Evolutionary conservation across 306 rosid species (phyloP).

Genomic region (Corylus americana): DNA sequence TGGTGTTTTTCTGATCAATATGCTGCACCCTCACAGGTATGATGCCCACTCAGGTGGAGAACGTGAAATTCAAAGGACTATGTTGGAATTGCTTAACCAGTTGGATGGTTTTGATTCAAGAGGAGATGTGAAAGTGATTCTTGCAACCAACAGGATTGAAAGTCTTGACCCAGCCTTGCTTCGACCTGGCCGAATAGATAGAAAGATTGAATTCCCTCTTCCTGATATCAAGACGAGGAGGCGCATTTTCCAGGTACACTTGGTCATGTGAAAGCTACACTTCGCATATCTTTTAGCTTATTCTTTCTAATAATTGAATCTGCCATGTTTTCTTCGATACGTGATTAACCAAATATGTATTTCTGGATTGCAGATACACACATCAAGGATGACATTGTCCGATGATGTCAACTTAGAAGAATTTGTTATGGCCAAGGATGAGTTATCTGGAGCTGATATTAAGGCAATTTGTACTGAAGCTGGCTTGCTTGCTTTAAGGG

Average conservation of each 20-base stretch:
- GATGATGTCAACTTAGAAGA: slow-evolving; percentile 98
- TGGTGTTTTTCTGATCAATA: slow-evolving; percentile 16
- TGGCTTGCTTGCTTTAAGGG: slow-evolving; percentile 90
- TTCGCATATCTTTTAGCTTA: neutral
- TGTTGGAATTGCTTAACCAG: slow-evolving; percentile 92
- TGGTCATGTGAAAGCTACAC: slow-evolving; percentile 21
- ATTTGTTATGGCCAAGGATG: slow-evolving; percentile 98
- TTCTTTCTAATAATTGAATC: slow-evolving; percentile 9
- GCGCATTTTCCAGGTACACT: slow-evolving; percentile 85
- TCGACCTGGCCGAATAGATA: slow-evolving; percentile 94
- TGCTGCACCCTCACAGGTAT: slow-evolving; percentile 48
- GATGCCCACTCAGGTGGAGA: slow-evolving; percentile 99
- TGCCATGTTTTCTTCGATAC: slow-evolving; percentile 6
- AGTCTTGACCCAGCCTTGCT: slow-evolving; percentile 97
- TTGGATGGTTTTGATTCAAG: slow-evolving; percentile 96
- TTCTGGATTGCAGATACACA: slow-evolving; percentile 72
- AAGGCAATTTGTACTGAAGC: slow-evolving; percentile 99
- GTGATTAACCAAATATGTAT: slow-evolving; percentile 13
- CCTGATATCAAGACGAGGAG: slow-evolving; percentile 99
- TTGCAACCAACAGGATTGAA: slow-evolving; percentile 93
- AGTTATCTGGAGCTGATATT: slow-evolving; percentile 97
- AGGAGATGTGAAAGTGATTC: slow-evolving; percentile 96
- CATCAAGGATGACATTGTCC: slow-evolving; percentile 95
- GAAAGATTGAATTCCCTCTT: slow-evolving; percentile 95
- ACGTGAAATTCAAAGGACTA: slow-evolving; percentile 94